Evolutionary conservation across 2,329 filamentous ascomycete genomes (phyloP), one percentile per base, ranked within the genome.

Genomic region (Fusarium longipes): DNA sequence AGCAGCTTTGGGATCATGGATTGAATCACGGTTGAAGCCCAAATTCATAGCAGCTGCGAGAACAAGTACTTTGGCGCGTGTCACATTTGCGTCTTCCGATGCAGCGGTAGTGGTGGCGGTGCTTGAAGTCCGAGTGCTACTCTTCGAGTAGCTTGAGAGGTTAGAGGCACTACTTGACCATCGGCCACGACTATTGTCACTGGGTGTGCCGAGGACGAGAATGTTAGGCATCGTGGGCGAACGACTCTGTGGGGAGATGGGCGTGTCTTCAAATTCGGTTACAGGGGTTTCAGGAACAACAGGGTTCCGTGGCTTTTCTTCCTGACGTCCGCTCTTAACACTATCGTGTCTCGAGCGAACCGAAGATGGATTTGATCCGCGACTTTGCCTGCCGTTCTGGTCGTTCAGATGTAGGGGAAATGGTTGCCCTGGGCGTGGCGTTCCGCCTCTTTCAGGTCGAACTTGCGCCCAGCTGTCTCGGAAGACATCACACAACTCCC

Each of bases 401-500:
- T 88, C 83, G 48, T 83, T 80, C 48, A 83, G 77, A 68, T 85
- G 82, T n/a, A 76, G 73, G 65, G 89, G 87, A 75, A 96, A 96
- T 48, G 89, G 86, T 76, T 97, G 93, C 55, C 86, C 92, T 3
- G 93, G 92, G 35, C 93, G 86, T 15, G 95, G 94, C 3, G 94
- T 97, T 42, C 91, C 45, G 5, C 45, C 91, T 54, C 93, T 85
- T 63, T 97, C 93, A 6, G 94, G 93, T 52, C 93, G 88, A 44
- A 96, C 88, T 72, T 96, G 92, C 5, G 92, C 93, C 93, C 94
- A 97, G 18, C 93, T 93, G 80, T 96, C 92, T 45, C 93, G 87
- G 82, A 97, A 97, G 53, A 97, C 88, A 79, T 97, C 93, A 76
- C 93, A 97, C 8, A 97, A 85, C 70, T 97, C 93, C 93, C 93